phyloP scores from a whole-genome alignment of 495 filamentous ascomycete genomes.

The Aspergillus affinis region DNA sequence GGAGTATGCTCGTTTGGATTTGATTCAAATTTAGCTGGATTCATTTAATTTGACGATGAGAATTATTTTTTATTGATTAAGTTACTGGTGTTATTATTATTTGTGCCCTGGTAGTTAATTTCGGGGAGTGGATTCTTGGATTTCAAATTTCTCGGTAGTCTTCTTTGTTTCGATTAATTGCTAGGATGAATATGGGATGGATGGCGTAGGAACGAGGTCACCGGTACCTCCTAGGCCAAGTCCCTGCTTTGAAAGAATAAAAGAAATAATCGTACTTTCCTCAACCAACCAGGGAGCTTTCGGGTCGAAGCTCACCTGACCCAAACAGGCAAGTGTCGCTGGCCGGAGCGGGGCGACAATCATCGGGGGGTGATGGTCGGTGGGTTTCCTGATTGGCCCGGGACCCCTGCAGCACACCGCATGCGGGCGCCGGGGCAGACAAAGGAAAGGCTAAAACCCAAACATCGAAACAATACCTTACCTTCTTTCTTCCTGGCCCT shows the following conservation, averaged over 20 bases:
- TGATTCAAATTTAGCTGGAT: not conserved
- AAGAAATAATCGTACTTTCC: not conserved
- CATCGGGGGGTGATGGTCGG: constrained; percentile 1
- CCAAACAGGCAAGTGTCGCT: constrained; percentile 19
- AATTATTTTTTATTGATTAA: constrained; percentile 6
- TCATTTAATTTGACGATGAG: too few species aligned
- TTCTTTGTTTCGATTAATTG: constrained; percentile 5
- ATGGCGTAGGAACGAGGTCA: constrained; percentile 1
- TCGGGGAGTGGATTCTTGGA: constrained; percentile 11
- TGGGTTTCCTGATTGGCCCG: constrained; percentile 14
- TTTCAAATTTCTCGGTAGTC: constrained; percentile 1
- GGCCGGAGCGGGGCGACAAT: constrained; percentile 12
- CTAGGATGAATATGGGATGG: not conserved
- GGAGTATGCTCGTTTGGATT: constrained; percentile 3
- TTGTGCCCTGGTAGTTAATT: too few species aligned
- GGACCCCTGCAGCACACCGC: constrained; percentile 35
- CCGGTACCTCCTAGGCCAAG: not conserved
- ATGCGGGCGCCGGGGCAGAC: constrained; percentile 32
- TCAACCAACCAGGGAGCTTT: not conserved
- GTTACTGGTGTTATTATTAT: constrained; percentile 15
- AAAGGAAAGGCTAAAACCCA: constrained; percentile 26
- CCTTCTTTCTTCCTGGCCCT: not conserved
- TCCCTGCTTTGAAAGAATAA: too few species aligned
- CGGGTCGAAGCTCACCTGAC: constrained; percentile 1
- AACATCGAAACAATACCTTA: constrained; percentile 19